Evolutionary conservation across 2,329 filamentous ascomycete genomes (phyloP), one percentile per base, ranked within the genome.

Genomic region (Fulvia fulva): DNA sequence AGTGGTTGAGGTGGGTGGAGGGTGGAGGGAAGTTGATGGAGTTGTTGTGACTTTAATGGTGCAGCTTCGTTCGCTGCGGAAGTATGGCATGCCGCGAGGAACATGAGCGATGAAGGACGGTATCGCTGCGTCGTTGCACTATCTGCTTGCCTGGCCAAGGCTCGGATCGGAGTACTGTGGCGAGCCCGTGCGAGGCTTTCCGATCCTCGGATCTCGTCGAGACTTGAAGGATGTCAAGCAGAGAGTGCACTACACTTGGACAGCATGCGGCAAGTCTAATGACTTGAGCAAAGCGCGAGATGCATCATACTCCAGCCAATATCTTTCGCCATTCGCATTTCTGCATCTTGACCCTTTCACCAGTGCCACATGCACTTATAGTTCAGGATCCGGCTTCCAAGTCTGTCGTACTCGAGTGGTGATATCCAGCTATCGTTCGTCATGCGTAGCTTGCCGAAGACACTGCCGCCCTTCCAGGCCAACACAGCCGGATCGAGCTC

Each of bases 401-500:
- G 73, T 59, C 90, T 84, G 77, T 97, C 91, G 75, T 93, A 97
- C 79, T 97, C 93, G 68, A 88, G 81, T 49, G 85, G 84, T 14
- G 87, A 88, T 70, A 97, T 90, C 94, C 94, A 99, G 68, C 89
- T 94, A 74, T 99, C 94, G 75, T 97, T 97, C 16, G 91, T 92
- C 47, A 78, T 79, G 60, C 87, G 84, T 66, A 97, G 78, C 77
- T 96, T 91, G 2, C 91, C 92, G 79, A 97, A 99, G 16, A 99
- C 92, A 71, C 91, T 96, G 0, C 90, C 94, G 3, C 94, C 94
- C 81, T 99, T 99, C 94, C 94, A 99, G 8, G 88, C 87, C 54
- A 97, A 89, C n/a, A 97, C 92, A 75, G 97, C 91, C 60, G 94
- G 91, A 75, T 99, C 94, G 78, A 99, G 88, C 68, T 99, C 94